These are phyloP conservation scores for Blastobotrys americana DNA, from an alignment of 805 yeast genomes.

Conservation along the genomic window DNA sequence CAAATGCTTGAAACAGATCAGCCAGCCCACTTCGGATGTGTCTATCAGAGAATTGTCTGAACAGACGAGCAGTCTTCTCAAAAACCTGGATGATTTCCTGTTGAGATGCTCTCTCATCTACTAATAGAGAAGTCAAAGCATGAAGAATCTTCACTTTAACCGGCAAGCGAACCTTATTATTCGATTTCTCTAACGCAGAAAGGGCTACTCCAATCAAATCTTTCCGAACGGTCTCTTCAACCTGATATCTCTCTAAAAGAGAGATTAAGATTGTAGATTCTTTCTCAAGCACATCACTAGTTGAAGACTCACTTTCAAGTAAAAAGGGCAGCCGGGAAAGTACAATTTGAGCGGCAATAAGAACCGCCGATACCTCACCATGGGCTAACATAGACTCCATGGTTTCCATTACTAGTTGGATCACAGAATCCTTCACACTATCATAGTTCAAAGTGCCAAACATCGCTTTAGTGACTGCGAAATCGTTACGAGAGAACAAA, in stretches of 20 bases:
- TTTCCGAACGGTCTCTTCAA: constrained; percentile 46
- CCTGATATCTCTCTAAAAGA: constrained; percentile 45
- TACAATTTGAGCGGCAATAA: constrained; percentile 22
- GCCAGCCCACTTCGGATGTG: constrained; percentile 57
- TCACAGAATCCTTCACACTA: constrained; percentile 61
- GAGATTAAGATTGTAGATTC: constrained; percentile 20
- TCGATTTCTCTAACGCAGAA: constrained; percentile 52
- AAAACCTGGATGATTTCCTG: constrained; percentile 31
- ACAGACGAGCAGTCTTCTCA: constrained; percentile 47
- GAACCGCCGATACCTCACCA: neutral
- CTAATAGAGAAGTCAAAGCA: constrained; percentile 49
- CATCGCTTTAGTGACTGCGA: constrained; percentile 47
- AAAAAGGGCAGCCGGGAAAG: constrained; percentile 18
- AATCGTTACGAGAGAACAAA: constrained; percentile 51
- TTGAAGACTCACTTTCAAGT: constrained; percentile 12
- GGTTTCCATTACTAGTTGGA: constrained; percentile 51
- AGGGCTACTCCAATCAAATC: constrained; percentile 52
- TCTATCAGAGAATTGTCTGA: constrained; percentile 50
- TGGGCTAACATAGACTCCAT: constrained; percentile 6
- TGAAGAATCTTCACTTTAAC: constrained; percentile 52
- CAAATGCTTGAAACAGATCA: constrained; percentile 53
- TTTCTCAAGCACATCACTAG: constrained; percentile 16
- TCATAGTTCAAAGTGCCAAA: constrained; percentile 46
- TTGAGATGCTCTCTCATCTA: constrained; percentile 25
- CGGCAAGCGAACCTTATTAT: constrained; percentile 41